Evolutionary conservation across 2,329 filamentous ascomycete species (phyloP).

Genomic region (Cryphonectria radicalis): DNA sequence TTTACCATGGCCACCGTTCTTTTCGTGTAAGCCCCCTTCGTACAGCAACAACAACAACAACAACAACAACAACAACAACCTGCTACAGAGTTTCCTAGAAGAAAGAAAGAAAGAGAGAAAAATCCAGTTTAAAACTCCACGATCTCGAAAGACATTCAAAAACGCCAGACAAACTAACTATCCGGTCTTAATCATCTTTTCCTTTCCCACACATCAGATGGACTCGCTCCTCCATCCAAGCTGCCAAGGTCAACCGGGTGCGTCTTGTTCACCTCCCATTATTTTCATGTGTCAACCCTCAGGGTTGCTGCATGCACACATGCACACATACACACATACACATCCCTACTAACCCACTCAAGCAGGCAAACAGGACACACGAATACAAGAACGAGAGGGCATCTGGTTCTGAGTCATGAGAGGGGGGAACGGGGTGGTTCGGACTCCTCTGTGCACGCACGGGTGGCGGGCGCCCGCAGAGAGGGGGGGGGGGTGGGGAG

Average conservation of each 20-base stretch:
- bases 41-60: too few relatives aligned
- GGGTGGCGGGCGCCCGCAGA: too few relatives aligned
- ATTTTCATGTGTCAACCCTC: too few relatives aligned
- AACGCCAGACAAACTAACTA: too few relatives aligned
- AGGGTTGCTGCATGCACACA: too few relatives aligned
- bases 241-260: slow-evolving; percentile 30
- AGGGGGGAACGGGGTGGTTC: too few relatives aligned
- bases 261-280: background rate
- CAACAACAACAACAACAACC: too few relatives aligned
- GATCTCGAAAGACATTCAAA: background rate
- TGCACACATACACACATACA: too few relatives aligned
- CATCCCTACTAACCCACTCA: background rate
- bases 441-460: background rate
- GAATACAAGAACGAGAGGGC: slow-evolving; percentile 18
- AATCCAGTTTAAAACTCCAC: background rate
- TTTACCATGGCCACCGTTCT: slow-evolving; percentile 29
- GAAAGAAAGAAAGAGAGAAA: too few relatives aligned
- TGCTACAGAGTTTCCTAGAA: too few relatives aligned
- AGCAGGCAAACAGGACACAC: slow-evolving; percentile 20
- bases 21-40: slow-evolving; percentile 18
- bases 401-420: background rate
- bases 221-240: slow-evolving; percentile 28
- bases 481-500: background rate
- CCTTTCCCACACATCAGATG: slow-evolving; percentile 2
- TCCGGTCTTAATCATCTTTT: background rate